phyloP scores from a whole-genome alignment of 2,329 filamentous ascomycete species.

The Colletotrichum brevisporum region DNA sequence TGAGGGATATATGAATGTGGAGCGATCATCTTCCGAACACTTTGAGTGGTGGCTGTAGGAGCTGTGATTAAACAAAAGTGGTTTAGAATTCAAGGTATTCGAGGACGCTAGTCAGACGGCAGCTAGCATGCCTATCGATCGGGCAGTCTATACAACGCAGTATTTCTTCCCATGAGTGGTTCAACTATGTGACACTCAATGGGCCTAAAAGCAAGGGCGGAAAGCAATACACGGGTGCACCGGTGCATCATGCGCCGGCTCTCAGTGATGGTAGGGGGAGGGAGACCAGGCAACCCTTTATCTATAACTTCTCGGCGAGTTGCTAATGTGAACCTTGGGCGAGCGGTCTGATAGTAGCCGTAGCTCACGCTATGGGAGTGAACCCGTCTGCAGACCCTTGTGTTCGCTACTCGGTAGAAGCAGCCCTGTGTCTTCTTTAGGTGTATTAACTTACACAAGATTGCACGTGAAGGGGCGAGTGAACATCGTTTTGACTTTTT shows the following conservation, averaged over 20 bases:
- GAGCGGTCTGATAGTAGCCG: slow-evolving; percentile 15
- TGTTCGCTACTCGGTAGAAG: neutral
- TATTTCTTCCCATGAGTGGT: too few relatives aligned
- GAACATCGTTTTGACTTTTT: neutral
- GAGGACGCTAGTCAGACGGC: too few relatives aligned
- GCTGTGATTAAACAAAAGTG: too few relatives aligned
- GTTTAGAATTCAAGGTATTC: too few relatives aligned
- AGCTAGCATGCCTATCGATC: too few relatives aligned
- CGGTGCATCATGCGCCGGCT: too few relatives aligned
- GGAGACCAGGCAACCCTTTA: slow-evolving; percentile 2
- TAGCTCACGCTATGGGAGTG: slow-evolving; percentile 2
- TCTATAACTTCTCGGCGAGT: neutral
- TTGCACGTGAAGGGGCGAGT: neutral
- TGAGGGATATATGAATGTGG: neutral
- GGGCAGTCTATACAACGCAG: too few relatives aligned
- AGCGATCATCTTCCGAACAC: neutral
- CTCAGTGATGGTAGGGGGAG: neutral
- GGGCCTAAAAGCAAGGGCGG: too few relatives aligned
- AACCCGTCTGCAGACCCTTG: slow-evolving; percentile 8
- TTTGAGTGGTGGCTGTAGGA: neutral
- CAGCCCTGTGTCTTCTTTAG: neutral
- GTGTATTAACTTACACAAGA: too few relatives aligned
- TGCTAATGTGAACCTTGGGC: slow-evolving; percentile 12
- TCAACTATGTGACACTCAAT: too few relatives aligned
- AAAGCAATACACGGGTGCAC: too few relatives aligned